Conservation (phyloP, 1,284 basidiomycete species). For the Apiotrichum porosum region DNA sequence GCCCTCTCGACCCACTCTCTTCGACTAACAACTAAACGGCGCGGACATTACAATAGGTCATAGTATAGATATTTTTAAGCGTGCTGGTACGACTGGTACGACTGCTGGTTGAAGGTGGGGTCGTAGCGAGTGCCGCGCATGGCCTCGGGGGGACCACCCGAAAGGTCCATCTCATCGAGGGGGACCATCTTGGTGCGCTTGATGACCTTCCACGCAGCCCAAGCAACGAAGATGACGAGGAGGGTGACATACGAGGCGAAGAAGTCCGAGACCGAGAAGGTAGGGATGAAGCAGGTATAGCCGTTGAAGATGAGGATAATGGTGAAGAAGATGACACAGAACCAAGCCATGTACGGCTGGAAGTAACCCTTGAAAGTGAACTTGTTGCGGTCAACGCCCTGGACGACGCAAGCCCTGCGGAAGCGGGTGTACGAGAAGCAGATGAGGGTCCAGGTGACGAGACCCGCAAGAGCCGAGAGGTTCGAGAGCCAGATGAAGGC, state of each 20-base stretch:
- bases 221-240: constrained; percentile 13
- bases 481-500: constrained; percentile 71
- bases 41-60: too few relatives aligned
- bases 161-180: constrained; percentile 70
- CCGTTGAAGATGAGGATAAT: constrained; percentile 17
- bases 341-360: constrained; percentile 29
- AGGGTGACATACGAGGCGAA: constrained; percentile 22
- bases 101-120: background rate
- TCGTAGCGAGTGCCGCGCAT: constrained; percentile 13
- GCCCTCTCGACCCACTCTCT: too few relatives aligned
- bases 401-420: constrained; percentile 63
- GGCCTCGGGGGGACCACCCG: constrained; percentile 5
- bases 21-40: too few relatives aligned
- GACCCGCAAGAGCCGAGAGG: constrained; percentile 50
- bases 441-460: constrained; percentile 80
- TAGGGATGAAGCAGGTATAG: constrained; percentile 6
- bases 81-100: too few relatives aligned
- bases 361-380: constrained; percentile 61
- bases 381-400: constrained; percentile 55
- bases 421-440: constrained; percentile 69
- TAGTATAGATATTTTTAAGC: too few relatives aligned
- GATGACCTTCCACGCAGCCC: constrained; percentile 11
- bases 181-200: constrained; percentile 20
- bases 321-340: constrained; percentile 11
- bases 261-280: constrained; percentile 12